phyloP scores from a whole-genome alignment of 805 yeast genomes.

The Wickerhamiella shivajii region DNA sequence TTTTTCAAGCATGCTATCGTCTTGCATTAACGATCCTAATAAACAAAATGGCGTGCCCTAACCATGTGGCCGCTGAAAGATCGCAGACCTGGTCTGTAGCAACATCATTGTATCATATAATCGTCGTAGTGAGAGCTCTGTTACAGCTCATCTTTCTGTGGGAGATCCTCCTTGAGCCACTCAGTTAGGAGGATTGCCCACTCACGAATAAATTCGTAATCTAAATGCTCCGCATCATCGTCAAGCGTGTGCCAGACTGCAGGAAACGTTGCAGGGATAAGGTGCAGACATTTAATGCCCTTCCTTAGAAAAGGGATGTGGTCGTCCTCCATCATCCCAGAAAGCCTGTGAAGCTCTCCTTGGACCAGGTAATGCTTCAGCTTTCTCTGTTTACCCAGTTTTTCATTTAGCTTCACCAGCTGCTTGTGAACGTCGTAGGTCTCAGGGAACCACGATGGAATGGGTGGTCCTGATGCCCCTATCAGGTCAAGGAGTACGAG shows the following conservation, averaged over 20 bases:
- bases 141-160: too few species aligned
- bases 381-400: conserved; percentile 13
- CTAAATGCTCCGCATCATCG: conserved; percentile 33
- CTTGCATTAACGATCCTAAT: not conserved
- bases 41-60: not conserved
- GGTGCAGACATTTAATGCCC: conserved; percentile 37
- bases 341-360: conserved; percentile 14
- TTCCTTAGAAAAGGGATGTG: conserved; percentile 36
- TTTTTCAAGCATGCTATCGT: conserved; percentile 51
- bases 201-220: conserved; percentile 28
- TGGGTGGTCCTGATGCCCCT: conserved; percentile 27
- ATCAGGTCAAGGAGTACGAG: conserved; percentile 38
- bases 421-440: conserved; percentile 28
- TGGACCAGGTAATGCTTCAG: conserved; percentile 6
- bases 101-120: too few species aligned
- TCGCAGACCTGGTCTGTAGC: not conserved
- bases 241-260: conserved; percentile 36
- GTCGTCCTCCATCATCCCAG: conserved; percentile 30
- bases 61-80: not conserved
- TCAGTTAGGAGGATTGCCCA: conserved; percentile 34
- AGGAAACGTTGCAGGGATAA: conserved; percentile 42
- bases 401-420: conserved; percentile 27
- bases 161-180: conserved; percentile 20
- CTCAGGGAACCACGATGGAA: conserved; percentile 32
- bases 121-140: too few species aligned